Percentiles rank a stretch among this genome's conserved stretches.
Conservation (phyloP, 1,139 yeast species). For the Debaryomyces udenii region DNA sequence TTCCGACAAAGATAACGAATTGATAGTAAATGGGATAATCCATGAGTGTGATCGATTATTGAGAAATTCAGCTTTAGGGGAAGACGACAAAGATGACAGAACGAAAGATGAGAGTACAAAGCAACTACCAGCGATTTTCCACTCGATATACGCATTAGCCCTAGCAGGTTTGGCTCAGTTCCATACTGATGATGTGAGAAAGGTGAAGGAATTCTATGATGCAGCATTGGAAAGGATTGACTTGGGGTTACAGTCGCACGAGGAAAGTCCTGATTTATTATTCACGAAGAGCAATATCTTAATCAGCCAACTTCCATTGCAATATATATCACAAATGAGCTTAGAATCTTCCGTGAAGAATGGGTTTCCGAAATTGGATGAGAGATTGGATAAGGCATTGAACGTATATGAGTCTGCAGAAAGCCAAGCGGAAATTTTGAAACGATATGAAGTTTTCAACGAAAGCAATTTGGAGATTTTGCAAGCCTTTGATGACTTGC, state of each 20-base stretch:
- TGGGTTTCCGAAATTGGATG: constrained; percentile 33
- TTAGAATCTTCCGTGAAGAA: constrained; percentile 34
- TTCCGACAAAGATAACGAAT: constrained; percentile 61
- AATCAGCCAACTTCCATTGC: constrained; percentile 60
- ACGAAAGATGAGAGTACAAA: constrained; percentile 5
- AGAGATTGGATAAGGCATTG: constrained; percentile 47
- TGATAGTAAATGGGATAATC: constrained; percentile 77
- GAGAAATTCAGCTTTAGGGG: constrained; percentile 41
- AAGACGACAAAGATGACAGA: constrained; percentile 24
- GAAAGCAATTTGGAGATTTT: constrained; percentile 52
- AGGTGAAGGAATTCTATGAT: constrained; percentile 58
- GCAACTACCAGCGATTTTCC: constrained; percentile 59
- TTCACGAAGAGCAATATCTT: constrained; percentile 60
- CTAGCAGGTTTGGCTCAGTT: constrained; percentile 68
- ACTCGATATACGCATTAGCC: constrained; percentile 73
- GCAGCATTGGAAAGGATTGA: constrained; percentile 74
- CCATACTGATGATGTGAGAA: constrained; percentile 40
- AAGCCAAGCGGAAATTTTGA: constrained; percentile 27
- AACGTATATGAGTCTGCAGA: constrained; percentile 50
- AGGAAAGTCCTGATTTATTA: constrained; percentile 47
- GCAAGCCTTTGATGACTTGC: constrained; percentile 61
- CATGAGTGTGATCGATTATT: constrained; percentile 89
- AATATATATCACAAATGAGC: constrained; percentile 54
- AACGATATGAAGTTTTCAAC: constrained; percentile 34
- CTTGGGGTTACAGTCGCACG: constrained; percentile 56